Evolutionary conservation across 305 asterid genomes (phyloP).

Genomic region (Ilex paraguariensis): DNA sequence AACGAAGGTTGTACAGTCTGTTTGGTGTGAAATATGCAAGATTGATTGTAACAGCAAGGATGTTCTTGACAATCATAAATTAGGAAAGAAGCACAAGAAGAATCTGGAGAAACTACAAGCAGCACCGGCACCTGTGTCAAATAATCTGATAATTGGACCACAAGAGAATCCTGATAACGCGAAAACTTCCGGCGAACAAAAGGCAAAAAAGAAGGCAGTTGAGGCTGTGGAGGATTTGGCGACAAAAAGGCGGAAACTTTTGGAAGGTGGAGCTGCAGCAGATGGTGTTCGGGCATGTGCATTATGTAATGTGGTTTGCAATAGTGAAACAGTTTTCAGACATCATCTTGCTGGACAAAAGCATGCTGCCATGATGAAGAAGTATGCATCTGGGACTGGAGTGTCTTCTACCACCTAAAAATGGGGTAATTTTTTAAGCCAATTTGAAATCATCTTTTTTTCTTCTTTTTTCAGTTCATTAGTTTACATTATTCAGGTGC

Average conservation of each 20-base stretch:
- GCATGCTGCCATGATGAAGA: slow-evolving; percentile 57
- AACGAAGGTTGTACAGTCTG: slow-evolving; percentile 45
- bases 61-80: slow-evolving; percentile 55
- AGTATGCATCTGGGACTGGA: slow-evolving; percentile 22
- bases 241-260: slow-evolving; percentile 44
- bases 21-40: slow-evolving; percentile 64
- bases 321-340: slow-evolving; percentile 54
- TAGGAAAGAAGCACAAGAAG: slow-evolving; percentile 65
- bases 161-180: slow-evolving; percentile 37
- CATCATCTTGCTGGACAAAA: slow-evolving; percentile 70
- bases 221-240: slow-evolving; percentile 43
- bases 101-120: slow-evolving; percentile 42
- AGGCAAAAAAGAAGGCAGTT: slow-evolving; percentile 37
- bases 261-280: slow-evolving; percentile 71
- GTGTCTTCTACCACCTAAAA: slow-evolving; percentile 29
- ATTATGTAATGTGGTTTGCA: slow-evolving; percentile 75
- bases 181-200: slow-evolving; percentile 21
- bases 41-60: slow-evolving; percentile 49
- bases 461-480: too few species aligned
- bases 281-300: slow-evolving; percentile 43
- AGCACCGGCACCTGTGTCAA: slow-evolving; percentile 7
- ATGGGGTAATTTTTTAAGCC: neutral
- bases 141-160: slow-evolving; percentile 39
- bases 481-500: too few species aligned
- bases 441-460: too few species aligned